Evolutionary conservation across 345 rosid species (phyloP), one percentile per base, ranked within the genome.

Genomic region (Moricandia arvensis): DNA sequence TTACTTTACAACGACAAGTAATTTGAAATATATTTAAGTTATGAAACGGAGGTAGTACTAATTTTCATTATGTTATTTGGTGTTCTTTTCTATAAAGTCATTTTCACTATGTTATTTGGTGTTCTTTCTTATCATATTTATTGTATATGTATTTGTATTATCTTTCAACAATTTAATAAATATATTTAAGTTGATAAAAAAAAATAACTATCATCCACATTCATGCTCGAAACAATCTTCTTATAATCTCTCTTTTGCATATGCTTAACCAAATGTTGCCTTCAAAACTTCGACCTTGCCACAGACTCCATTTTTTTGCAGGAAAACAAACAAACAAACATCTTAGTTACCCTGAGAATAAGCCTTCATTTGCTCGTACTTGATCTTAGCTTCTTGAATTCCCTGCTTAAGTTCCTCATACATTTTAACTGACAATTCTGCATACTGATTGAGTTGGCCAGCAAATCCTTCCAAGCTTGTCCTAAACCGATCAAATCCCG

Each of bases 381-480:
- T 77, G 17, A 29, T 31, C 83, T 90, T 92, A 6, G 88, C 86
- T 49, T 73, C 79, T 8, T 62, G 71, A 57, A 92, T 91, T 15
- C 72, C 84, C 35, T 69, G 24, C 17, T 69, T 75, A 7, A 94
- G 90, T 5, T 86, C 86, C 21, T 57, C 53, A 27, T 85, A 92
- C 89, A 76, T 83, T 60, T 63, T 65, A 75, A 85, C 97, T 0
- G 91, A 90, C 30, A 64, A 59, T 61, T 80, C 87, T 2, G 97
- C 74, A 63, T 83, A 94, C 13, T 66, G 80, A 13, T 76, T 84
- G 74, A 94, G 76, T 75, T 86, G 89, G 3, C 82, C 58, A 9
- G 90, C 79, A 80, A 84, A 90, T 9, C 60, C 83, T 59, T 66
- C 87, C 85, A 94, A 69, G 71, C 83, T 87, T 59, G 84, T 84